Base-by-base conservation (phyloP, 2,329 filamentous ascomycete genomes). In the Fusarium sp. region DNA sequence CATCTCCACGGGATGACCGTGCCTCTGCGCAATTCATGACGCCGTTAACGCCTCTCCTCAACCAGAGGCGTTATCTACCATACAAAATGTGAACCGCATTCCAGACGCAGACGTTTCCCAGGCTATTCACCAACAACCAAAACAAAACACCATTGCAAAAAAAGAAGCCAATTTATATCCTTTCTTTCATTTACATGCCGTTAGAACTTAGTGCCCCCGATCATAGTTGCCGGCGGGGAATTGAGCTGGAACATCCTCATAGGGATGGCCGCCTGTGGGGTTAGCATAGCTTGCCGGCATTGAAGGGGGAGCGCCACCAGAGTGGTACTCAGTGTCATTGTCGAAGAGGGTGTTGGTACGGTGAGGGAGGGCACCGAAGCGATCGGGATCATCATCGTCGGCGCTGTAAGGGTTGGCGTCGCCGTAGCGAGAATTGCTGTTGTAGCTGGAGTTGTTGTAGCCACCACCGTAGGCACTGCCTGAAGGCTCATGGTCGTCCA, bases 181-280 rank as follows among this genome's bases (percentile, higher is more conserved):
- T 66, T 64, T 57, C 57, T 56, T 61, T 65, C 54, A 54, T 63
- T 75, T 70, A 60, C 50, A 40, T 46, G 43, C n/a, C n/a, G n/a
- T 14, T 46, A 24, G 36, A 72, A 69, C 79, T 74, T 78, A 80
- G 63, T 80, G 74, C 58, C 81, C 83, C 63, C 86, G 81, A 72
- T 88, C 86, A 75, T 91, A 90, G 74, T 88, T 84, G 36, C 76
- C 88, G 20, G 79, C 77, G 3, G 88, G 88, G 75, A 90, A 91
- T 55, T 85, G 83, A 20, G 80, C 85, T 0, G 86, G 85, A 46
- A 83, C 81, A 66, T 75, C 71, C 39, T 74, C 71, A 18, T 74
- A 75, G 15, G 63, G 66, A 13, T 68, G 67, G 10, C 67, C 74
- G 5, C 71, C 64, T 24, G 68, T 54, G 24, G 75, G 64, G 48